phyloP scores from a whole-genome alignment of 768 basidiomycete genomes.

The Megacollybia marginata region DNA sequence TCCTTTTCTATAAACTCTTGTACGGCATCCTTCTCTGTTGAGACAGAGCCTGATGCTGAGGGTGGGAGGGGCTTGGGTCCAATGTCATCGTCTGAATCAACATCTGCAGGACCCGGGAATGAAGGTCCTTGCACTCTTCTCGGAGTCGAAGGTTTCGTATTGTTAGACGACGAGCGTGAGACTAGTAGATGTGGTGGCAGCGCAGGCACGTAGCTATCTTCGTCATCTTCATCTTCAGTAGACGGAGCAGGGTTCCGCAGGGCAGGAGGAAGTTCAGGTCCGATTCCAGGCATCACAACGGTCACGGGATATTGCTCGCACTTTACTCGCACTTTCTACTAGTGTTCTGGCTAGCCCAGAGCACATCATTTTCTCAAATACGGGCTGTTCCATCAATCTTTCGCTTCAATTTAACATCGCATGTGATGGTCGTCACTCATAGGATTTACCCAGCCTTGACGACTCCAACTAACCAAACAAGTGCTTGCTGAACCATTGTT shows the following conservation, averaged over 20 bases:
- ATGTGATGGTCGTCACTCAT: no score
- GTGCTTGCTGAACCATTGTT: no score
- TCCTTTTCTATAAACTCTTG: constrained; percentile 82
- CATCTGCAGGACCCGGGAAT: constrained; percentile 39
- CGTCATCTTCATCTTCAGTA: constrained; percentile 44
- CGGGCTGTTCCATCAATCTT: no score
- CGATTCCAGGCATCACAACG: constrained; percentile 39
- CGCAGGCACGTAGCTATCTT: constrained; percentile 66
- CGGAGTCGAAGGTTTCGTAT: constrained; percentile 17
- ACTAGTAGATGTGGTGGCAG: constrained; percentile 64
- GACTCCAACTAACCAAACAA: no score
- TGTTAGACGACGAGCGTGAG: constrained; percentile 24
- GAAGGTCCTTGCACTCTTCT: constrained; percentile 47
- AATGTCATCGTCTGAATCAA: constrained; percentile 71
- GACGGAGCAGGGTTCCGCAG: constrained; percentile 19
- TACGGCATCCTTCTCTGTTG: constrained; percentile 52
- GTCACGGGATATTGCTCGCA: no score
- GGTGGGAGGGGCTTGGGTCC: constrained; percentile 75
- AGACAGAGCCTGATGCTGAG: constrained; percentile 21
- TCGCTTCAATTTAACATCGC: no score
- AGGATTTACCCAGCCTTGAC: no score
- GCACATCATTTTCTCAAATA: no score
- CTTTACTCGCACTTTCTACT: no score
- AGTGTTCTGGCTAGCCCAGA: no score
- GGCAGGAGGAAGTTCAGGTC: constrained; percentile 50